A percentile compares a stretch with the other conserved stretches of the same genome.
phyloP scores from a whole-genome alignment of 1,284 basidiomycete species.

The Apiotrichum gracile region DNA sequence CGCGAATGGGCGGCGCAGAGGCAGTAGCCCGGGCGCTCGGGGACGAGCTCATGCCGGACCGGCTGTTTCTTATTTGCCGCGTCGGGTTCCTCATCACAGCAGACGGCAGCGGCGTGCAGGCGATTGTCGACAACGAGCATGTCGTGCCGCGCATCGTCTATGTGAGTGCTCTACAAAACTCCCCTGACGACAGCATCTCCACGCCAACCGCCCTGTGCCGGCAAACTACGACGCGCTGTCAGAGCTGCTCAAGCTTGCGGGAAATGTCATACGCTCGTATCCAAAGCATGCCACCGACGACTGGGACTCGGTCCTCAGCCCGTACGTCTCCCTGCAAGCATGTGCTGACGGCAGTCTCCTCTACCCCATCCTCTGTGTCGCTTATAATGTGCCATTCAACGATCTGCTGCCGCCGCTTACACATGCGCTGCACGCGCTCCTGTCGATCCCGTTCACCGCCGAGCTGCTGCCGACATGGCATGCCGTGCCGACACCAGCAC shows the following conservation, averaged over 20 bases:
- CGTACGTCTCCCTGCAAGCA: slow-evolving; percentile 12
- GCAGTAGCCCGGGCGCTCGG: slow-evolving; percentile 30
- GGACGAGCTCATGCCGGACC: slow-evolving; percentile 17
- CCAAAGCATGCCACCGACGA: slow-evolving; percentile 20
- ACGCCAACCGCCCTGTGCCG: slow-evolving; percentile 9
- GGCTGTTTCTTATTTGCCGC: slow-evolving; percentile 38
- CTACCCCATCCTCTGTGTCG: slow-evolving; percentile 24
- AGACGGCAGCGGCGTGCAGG: slow-evolving; percentile 24
- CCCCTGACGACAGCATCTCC: slow-evolving; percentile 16
- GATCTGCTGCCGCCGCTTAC: slow-evolving; percentile 35
- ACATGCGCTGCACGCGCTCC: slow-evolving; percentile 35
- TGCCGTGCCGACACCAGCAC: not conserved
- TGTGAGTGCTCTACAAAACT: slow-evolving; percentile 21
- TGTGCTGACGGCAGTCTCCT: slow-evolving; percentile 17
- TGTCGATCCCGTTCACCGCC: slow-evolving; percentile 31
- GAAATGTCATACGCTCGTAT: slow-evolving; percentile 38
- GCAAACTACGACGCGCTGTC: slow-evolving; percentile 27
- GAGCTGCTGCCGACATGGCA: slow-evolving; percentile 33
- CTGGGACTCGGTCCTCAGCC: slow-evolving; percentile 32
- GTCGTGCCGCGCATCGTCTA: slow-evolving; percentile 28
- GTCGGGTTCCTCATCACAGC: slow-evolving; percentile 40
- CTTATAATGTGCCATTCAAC: slow-evolving; percentile 25
- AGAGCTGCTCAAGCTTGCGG: slow-evolving; percentile 43
- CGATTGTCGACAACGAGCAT: slow-evolving; percentile 34
- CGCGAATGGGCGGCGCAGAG: slow-evolving; percentile 18